A percentile compares a stretch with the other conserved stretches of the same genome.
These are phyloP conservation scores for Rhizopogon parksii DNA, from an alignment of 1,284 basidiomycete species.

Conservation along the genomic window DNA sequence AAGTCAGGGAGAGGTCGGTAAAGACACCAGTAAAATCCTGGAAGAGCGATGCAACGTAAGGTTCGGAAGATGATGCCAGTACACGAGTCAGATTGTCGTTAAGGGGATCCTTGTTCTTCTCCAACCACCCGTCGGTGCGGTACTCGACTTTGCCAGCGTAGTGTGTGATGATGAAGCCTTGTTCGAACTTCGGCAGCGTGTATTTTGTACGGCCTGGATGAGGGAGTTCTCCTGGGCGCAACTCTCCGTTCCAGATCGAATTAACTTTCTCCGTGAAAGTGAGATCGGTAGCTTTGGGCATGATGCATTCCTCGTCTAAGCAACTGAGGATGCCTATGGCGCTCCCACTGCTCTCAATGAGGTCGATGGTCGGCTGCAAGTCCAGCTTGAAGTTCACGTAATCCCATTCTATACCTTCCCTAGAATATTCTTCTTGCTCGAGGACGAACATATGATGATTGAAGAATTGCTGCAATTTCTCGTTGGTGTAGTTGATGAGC, in stretches of 20 bases:
- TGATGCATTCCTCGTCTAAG: constrained; percentile 98
- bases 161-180: constrained; percentile 94
- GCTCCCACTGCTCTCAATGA: constrained; percentile 78
- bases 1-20: constrained; percentile 19
- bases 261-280: constrained; percentile 95
- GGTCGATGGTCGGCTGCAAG: constrained; percentile 96
- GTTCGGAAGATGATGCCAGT: constrained; percentile 77
- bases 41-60: constrained; percentile 81
- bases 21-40: constrained; percentile 64
- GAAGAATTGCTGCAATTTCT: constrained; percentile 96
- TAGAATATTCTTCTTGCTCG: constrained; percentile 97
- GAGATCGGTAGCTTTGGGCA: constrained; percentile 94
- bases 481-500: constrained; percentile 98
- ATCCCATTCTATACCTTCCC: constrained; percentile 97
- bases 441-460: constrained; percentile 99
- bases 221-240: constrained; percentile 40
- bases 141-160: constrained; percentile 98
- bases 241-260: constrained; percentile 56
- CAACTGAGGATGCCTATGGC: constrained; percentile 89
- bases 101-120: constrained; percentile 99
- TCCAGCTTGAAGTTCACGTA: constrained; percentile 99
- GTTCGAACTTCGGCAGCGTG: constrained; percentile 81
- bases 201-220: constrained; percentile 83
- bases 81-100: constrained; percentile 95
- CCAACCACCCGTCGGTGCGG: constrained; percentile 92